Evolutionary conservation across 2,329 filamentous ascomycete genomes (phyloP), one percentile per base, ranked within the genome.

Genomic region (Aureobasidium pullulans): DNA sequence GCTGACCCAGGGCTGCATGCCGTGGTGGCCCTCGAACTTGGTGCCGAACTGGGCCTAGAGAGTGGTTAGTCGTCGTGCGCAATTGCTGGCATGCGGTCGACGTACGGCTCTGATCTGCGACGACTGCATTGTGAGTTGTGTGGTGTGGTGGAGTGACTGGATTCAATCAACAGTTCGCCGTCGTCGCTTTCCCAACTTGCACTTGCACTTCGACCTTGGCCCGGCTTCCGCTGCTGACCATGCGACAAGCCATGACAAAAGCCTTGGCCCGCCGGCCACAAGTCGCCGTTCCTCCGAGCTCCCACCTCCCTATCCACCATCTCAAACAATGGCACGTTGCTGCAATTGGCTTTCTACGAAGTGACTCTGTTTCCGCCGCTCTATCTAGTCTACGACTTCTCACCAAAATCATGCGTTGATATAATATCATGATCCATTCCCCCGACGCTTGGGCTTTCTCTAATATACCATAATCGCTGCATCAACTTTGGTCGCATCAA

Each of bases 1-100:
- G 62, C 65, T 63, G 34, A 67, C 58, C 69, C 67, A 72, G 39
- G 70, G 70, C 63, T 69, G 66, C 46, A 71, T 61, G 54, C 68
- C 69, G 50, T 63, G 57, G 49, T 61, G 59, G 59, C 64, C 65
- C 29, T 64, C 63, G 46, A 59, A 61, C 42, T 63, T 57, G 56
- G 63, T 63, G 56, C 66, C 66, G 63, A 64, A 68, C n/a, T 62
- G 44, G 58, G 64, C 63, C 65, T 66, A 13, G 8, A n/a, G 31
- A 10, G 11, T 36, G 13, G 42, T 63, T 49, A 64, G 62, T 57
- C 37, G 52, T 23, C 28, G 54, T 34, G 42, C 54, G n/a, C 10
- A 19, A 6, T 10, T 19, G 16, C 4, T 19, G 43, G 3, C 7
- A 3, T 16, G 11, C n/a, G 36, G 40, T 13, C 16, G 7, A 46